Evolutionary conservation across 2,329 filamentous ascomycete species (phyloP).

Genomic region (Aspergillus transmontanensis): DNA sequence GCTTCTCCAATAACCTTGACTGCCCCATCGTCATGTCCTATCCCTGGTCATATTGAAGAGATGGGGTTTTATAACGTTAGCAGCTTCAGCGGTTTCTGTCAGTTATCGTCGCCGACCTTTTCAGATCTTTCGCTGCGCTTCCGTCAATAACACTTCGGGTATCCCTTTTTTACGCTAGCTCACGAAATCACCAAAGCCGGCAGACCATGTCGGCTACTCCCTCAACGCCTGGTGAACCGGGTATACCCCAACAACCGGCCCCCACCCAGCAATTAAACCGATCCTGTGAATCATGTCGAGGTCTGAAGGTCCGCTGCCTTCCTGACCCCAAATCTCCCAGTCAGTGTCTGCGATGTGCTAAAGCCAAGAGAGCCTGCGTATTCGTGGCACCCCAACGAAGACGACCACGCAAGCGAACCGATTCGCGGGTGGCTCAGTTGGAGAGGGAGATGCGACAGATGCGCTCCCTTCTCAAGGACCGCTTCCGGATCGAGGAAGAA

Average conservation of each 20-base stretch:
- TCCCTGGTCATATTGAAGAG: neutral
- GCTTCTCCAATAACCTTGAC: neutral
- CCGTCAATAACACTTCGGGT: neutral
- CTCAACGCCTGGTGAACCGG: slow-evolving; percentile 22
- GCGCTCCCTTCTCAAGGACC: slow-evolving; percentile 39
- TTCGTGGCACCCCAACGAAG: slow-evolving; percentile 41
- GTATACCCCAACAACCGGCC: slow-evolving; percentile 19
- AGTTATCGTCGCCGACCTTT: neutral
- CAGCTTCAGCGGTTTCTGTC: slow-evolving; percentile 4
- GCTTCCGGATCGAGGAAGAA: slow-evolving; percentile 31
- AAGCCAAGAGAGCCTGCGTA: slow-evolving; percentile 36
- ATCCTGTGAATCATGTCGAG: slow-evolving; percentile 41
- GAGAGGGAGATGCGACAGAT: slow-evolving; percentile 42
- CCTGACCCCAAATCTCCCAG: slow-evolving; percentile 34
- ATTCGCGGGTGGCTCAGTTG: slow-evolving; percentile 39
- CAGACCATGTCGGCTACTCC: slow-evolving; percentile 31
- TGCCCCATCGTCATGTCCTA: neutral
- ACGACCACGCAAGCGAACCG: slow-evolving; percentile 40
- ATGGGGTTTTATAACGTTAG: neutral
- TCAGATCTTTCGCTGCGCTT: neutral
- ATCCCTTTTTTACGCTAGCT: neutral
- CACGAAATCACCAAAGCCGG: neutral
- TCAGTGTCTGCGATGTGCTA: slow-evolving; percentile 40
- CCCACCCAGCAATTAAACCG: slow-evolving; percentile 36
- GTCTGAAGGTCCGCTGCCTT: slow-evolving; percentile 40